Conservation (phyloP, 2,329 filamentous ascomycete species). For the Fusarium hainanense region DNA sequence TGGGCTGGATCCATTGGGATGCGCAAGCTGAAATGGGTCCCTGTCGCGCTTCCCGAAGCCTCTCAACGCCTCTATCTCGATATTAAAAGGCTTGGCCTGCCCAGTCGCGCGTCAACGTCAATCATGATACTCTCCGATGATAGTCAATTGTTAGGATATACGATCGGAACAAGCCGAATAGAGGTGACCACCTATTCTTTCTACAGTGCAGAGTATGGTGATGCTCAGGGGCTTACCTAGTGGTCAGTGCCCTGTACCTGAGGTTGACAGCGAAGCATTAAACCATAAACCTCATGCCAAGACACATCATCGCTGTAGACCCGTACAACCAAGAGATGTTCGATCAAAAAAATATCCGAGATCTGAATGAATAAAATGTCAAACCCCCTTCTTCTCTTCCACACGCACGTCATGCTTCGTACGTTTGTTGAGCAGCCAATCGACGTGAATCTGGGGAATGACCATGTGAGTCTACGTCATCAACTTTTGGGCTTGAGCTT, state of each 20-base stretch:
- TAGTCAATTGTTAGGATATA: background rate
- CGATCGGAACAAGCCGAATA: slow-evolving; percentile 3
- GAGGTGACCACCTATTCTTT: background rate
- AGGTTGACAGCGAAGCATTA: slow-evolving; percentile 25
- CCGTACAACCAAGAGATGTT: background rate
- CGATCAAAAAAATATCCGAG: slow-evolving; percentile 8
- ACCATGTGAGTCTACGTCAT: slow-evolving; percentile 47
- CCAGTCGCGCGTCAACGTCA: background rate
- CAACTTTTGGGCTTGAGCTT: slow-evolving; percentile 27
- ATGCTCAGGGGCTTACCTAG: slow-evolving; percentile 14
- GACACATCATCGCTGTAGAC: slow-evolving; percentile 2
- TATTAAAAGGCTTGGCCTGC: background rate
- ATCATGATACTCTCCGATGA: background rate
- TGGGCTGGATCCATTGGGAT: background rate
- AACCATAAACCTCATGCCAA: slow-evolving; percentile 23
- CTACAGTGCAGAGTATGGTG: background rate
- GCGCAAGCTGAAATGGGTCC: slow-evolving; percentile 7
- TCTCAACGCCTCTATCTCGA: slow-evolving; percentile 3
- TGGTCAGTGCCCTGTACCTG: slow-evolving; percentile 29
- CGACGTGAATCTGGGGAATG: slow-evolving; percentile 18
- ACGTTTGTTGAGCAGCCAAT: slow-evolving; percentile 34
- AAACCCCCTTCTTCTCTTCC: background rate
- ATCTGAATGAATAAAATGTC: slow-evolving; percentile 20
- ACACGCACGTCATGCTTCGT: slow-evolving; percentile 34
- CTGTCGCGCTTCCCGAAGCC: slow-evolving; percentile 14